A percentile compares a stretch with the other conserved stretches of the same genome.
Evolutionary conservation across 805 yeast genomes (phyloP).

Genomic region (Lipomyces starkeyi): DNA sequence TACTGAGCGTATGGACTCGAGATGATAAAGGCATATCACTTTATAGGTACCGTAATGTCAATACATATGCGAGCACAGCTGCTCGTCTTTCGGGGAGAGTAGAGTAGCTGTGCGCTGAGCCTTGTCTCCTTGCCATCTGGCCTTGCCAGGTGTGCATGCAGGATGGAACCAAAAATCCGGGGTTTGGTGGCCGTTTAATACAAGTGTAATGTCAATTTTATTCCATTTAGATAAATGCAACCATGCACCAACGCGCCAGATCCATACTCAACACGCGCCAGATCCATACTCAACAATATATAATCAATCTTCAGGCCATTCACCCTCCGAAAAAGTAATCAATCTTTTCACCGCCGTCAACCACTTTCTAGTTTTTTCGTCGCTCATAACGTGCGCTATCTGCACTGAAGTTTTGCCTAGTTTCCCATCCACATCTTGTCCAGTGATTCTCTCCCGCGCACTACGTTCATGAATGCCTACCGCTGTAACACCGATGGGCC

Average conservation of each 20-base stretch:
- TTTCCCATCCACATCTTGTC: slow-evolving; percentile 47
- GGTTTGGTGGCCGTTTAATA: too few species aligned
- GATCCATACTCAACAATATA: background rate
- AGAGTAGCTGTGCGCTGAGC: too few species aligned
- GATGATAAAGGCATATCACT: too few species aligned
- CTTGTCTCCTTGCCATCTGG: too few species aligned
- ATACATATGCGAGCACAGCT: too few species aligned
- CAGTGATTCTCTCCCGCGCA: slow-evolving; percentile 63
- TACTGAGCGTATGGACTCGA: too few species aligned
- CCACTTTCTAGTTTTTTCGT: slow-evolving; percentile 76
- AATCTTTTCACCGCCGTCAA: slow-evolving; percentile 74
- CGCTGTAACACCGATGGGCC: slow-evolving; percentile 87
- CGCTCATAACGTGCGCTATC: slow-evolving; percentile 76
- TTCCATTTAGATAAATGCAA: too few species aligned
- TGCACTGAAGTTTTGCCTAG: slow-evolving; percentile 35
- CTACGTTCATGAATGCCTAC: slow-evolving; percentile 82
- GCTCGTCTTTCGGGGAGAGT: too few species aligned
- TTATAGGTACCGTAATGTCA: too few species aligned
- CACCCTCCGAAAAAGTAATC: slow-evolving; percentile 59
- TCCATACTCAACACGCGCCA: background rate
- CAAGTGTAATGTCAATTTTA: too few species aligned
- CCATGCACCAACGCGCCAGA: background rate
- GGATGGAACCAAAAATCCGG: too few species aligned
- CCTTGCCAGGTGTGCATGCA: too few species aligned
- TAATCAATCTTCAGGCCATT: slow-evolving; percentile 39